Evolutionary conservation across 1,139 yeast species (phyloP).

Genomic region (Pichia sp.): DNA sequence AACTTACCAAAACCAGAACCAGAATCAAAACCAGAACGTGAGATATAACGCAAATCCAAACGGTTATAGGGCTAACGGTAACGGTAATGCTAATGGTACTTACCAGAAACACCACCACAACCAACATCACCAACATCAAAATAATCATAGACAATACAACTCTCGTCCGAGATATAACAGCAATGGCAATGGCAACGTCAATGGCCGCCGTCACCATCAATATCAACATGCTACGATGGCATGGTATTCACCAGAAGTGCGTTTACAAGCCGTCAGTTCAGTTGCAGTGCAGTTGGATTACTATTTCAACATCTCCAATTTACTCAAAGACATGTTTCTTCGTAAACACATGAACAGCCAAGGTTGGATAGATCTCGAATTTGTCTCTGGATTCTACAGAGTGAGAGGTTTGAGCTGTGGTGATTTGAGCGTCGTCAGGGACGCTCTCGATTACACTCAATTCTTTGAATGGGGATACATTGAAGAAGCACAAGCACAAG

Average conservation of each 20-base stretch:
- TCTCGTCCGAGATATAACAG: neutral
- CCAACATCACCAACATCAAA: slow-evolving; percentile 1
- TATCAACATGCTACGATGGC: slow-evolving; percentile 2
- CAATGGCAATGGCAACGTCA: neutral
- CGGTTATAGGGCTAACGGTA: slow-evolving; percentile 1
- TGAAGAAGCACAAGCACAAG: slow-evolving; percentile 1
- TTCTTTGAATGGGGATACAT: slow-evolving; percentile 34
- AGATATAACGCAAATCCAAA: neutral
- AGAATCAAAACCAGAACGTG: neutral
- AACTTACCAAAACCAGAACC: neutral
- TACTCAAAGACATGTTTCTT: slow-evolving; percentile 71
- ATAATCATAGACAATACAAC: neutral
- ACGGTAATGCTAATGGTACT: slow-evolving; percentile 1
- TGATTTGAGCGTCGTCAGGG: slow-evolving; percentile 38
- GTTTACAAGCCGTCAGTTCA: slow-evolving; percentile 10
- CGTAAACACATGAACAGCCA: slow-evolving; percentile 72
- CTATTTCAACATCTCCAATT: slow-evolving; percentile 82
- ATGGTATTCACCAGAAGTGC: slow-evolving; percentile 11
- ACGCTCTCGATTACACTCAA: slow-evolving; percentile 38
- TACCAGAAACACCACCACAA: slow-evolving; percentile 1
- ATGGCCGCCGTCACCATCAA: neutral
- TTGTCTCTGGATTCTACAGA: slow-evolving; percentile 68
- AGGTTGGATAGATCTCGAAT: slow-evolving; percentile 62
- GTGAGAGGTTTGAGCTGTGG: slow-evolving; percentile 53
- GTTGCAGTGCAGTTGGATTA: slow-evolving; percentile 66